Evolutionary conservation across 2,329 filamentous ascomycete genomes (phyloP), one percentile per base, ranked within the genome.

Genomic region (Daldinia eschscholtzii): DNA sequence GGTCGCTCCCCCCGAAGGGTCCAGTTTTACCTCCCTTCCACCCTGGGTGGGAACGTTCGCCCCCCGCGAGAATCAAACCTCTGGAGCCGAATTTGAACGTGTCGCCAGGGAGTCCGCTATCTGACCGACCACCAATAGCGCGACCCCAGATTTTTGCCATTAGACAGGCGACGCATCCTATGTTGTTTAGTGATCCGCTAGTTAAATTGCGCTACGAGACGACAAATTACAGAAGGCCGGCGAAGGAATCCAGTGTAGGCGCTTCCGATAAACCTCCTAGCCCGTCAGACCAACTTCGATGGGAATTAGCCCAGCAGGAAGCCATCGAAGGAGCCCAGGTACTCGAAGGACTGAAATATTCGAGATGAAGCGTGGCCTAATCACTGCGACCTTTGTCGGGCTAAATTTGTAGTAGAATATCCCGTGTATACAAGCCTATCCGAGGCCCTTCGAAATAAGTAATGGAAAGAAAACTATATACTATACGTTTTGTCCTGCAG

Each of bases 261-360:
- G 65, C 61, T 12, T 68, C 73, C 44, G 72, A 78, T n/a, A 73
- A 75, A 12, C 74, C 75, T 1, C 76, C 76, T 1, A 79, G 76
- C 48, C 77, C 77, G 12, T 78, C 77, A 5, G 76, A 78, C 28
- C 77, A 79, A 52, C 68, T 79, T 15, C 73, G 70, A 46, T 74
- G 73, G 64, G 77, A 78, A 57, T 68, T 74, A 10, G 76, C 76
- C n/a, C 65, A 74, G 26, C 72, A 72, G 41, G 67, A 72, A 58
- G 70, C 67, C 12, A 28, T 72, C n/a, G 70, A 70, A 23, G 70
- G 67, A 12, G 67, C 70, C 26, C 52, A 66, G 23, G 64, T 44
- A 15, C 64, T 66, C 6, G 64, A 64, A 30, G 70, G 64, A 28
- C 33, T 70, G 2, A 68, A 55, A 28, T 60, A 26, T 52, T 63